Conservation (phyloP, 2,329 filamentous ascomycete genomes). For the Pseudovirgaria hyperparasitica region DNA sequence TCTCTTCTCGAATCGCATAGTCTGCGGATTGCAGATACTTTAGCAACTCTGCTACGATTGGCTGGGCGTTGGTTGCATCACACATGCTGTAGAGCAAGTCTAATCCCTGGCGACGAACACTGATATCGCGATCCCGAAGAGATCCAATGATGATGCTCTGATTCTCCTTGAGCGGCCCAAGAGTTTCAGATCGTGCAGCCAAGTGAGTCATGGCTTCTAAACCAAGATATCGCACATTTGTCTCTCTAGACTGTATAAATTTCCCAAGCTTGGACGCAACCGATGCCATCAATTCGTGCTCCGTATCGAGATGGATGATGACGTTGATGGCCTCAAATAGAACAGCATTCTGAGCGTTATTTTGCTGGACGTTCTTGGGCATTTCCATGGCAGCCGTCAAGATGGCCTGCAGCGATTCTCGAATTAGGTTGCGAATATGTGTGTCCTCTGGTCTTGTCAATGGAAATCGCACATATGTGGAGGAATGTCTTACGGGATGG, state of each 20-base stretch:
- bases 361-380: slow-evolving; percentile 97
- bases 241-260: slow-evolving; percentile 94
- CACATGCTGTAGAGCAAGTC: slow-evolving; percentile 99
- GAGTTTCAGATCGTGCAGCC: slow-evolving; percentile 80
- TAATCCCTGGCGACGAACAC: slow-evolving; percentile 86
- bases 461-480: neutral
- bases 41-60: slow-evolving; percentile 85
- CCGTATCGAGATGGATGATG: slow-evolving; percentile 93
- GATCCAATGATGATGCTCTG: slow-evolving; percentile 93
- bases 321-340: slow-evolving; percentile 98
- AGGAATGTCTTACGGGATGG: slow-evolving; percentile 58
- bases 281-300: slow-evolving; percentile 89
- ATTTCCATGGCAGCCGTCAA: slow-evolving; percentile 83
- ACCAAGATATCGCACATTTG: slow-evolving; percentile 91
- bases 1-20: slow-evolving; percentile 95
- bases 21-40: slow-evolving; percentile 94
- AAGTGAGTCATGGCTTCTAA: slow-evolving; percentile 97
- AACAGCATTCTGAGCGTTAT: slow-evolving; percentile 96
- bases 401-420: slow-evolving; percentile 82
- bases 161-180: slow-evolving; percentile 96
- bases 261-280: slow-evolving; percentile 83
- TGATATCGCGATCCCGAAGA: slow-evolving; percentile 90
- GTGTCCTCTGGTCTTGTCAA: slow-evolving; percentile 58
- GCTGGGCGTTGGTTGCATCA: slow-evolving; percentile 83
- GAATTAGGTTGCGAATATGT: slow-evolving; percentile 80